These are phyloP conservation scores for Globisporangium solare DNA, from an alignment of 352 stramenopile species.

Conservation along the genomic window DNA sequence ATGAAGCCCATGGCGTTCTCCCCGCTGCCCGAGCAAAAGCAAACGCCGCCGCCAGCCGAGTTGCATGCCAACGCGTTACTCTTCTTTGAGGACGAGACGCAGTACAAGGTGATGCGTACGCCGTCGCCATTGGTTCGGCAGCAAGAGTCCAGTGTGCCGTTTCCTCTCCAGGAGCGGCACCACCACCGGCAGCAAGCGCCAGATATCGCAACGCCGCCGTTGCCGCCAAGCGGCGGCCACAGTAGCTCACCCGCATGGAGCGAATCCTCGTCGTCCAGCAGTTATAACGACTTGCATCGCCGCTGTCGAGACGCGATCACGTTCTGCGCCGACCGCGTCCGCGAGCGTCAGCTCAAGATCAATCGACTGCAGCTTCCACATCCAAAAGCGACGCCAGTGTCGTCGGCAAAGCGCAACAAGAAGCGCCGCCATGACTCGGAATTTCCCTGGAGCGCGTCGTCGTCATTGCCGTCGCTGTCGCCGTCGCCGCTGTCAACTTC, in stretches of 20 bases:
- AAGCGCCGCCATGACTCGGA: slow-evolving; percentile 10
- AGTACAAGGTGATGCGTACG: slow-evolving; percentile 43
- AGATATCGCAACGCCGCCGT: not conserved
- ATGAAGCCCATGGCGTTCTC: slow-evolving; percentile 49
- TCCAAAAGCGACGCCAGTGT: not conserved
- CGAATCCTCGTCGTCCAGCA: slow-evolving; percentile 1
- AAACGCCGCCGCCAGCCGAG: slow-evolving; percentile 3
- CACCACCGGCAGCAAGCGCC: not conserved
- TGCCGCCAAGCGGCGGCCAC: not conserved
- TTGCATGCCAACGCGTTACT: slow-evolving; percentile 3
- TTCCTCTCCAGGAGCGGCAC: not conserved
- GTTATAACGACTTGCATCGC: slow-evolving; percentile 26
- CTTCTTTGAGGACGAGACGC: slow-evolving; percentile 54
- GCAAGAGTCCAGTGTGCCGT: slow-evolving; percentile 1
- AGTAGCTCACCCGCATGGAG: not conserved
- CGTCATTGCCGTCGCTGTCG: no score
- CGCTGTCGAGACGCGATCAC: slow-evolving; percentile 37
- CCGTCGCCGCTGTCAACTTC: not conserved
- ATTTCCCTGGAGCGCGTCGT: slow-evolving; percentile 7
- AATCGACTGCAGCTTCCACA: slow-evolving; percentile 29
- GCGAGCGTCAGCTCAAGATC: slow-evolving; percentile 37
- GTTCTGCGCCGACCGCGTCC: slow-evolving; percentile 30
- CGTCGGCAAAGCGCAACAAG: slow-evolving; percentile 15
- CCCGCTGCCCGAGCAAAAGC: slow-evolving; percentile 35
- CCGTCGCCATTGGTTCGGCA: slow-evolving; percentile 23